Evolutionary conservation across 2,329 filamentous ascomycete species (phyloP).

Genomic region (Claviceps humidiphila): DNA sequence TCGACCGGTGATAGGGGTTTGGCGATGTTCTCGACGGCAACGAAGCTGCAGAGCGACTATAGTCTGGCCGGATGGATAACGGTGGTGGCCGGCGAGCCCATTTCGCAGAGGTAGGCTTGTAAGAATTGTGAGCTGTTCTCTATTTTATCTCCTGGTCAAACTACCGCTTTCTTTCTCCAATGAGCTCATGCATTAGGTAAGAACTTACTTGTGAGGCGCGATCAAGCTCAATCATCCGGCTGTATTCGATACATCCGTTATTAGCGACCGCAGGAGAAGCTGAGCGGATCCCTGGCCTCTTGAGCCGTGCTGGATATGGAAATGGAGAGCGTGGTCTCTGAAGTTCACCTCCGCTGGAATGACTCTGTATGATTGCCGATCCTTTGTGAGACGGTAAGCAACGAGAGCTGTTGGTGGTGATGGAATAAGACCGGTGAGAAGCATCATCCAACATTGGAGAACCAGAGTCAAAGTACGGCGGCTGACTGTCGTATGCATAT

Average conservation of each 20-base stretch:
- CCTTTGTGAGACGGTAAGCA: conserved; percentile 34
- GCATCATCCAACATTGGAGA: conserved; percentile 32
- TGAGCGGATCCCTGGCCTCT: conserved; percentile 37
- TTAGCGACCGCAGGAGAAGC: conserved; percentile 36
- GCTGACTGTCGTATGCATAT: conserved; percentile 38
- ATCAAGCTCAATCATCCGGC: conserved; percentile 36
- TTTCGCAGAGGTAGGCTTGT: conserved; percentile 24
- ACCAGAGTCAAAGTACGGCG: conserved; percentile 28
- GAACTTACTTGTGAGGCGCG: conserved; percentile 30
- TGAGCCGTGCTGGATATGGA: conserved; percentile 44
- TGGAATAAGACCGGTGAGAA: conserved; percentile 38
- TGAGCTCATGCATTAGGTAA: not conserved
- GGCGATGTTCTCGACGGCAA: conserved; percentile 20
- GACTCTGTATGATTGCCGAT: conserved; percentile 33
- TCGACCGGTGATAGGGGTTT: conserved; percentile 15
- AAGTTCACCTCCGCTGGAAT: conserved; percentile 25
- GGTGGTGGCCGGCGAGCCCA: conserved; percentile 24
- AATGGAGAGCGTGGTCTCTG: conserved; percentile 46
- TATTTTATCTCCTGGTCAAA: conserved; percentile 14
- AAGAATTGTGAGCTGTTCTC: conserved; percentile 31
- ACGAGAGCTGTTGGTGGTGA: conserved; percentile 37
- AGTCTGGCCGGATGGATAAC: conserved; percentile 25
- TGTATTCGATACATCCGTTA: conserved; percentile 34
- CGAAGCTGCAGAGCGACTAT: conserved; percentile 28
- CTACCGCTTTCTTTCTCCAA: not conserved